A percentile compares a stretch with the other conserved stretches of the same genome.
Evolutionary conservation across 768 basidiomycete genomes (phyloP).

Genomic region (Melanogaster broomeanus): DNA sequence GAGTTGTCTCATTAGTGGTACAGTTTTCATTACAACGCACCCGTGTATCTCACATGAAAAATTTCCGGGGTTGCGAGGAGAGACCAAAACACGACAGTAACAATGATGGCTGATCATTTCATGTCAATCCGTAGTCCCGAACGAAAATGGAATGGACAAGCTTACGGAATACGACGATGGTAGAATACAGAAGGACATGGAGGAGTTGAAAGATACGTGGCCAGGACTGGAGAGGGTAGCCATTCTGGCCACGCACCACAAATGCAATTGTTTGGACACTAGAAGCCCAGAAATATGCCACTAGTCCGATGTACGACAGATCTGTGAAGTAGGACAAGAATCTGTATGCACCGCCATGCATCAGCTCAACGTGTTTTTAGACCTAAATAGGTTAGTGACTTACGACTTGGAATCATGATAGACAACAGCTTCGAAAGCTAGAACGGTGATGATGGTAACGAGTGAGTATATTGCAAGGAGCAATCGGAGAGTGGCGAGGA

Average conservation of each 20-base stretch:
- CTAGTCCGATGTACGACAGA: conserved; percentile 61
- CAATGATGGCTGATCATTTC: conserved; percentile 52
- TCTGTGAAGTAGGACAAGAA: conserved; percentile 68
- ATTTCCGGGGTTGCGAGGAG: conserved; percentile 46
- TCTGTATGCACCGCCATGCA: conserved; percentile 31
- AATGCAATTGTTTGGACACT: conserved; percentile 53
- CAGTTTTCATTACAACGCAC: conserved; percentile 34
- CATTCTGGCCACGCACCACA: conserved; percentile 31
- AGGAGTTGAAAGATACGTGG: conserved; percentile 52
- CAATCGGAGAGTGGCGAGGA: conserved; percentile 48
- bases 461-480: conserved; percentile 54
- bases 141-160: conserved; percentile 8
- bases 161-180: conserved; percentile 60
- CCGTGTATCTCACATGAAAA: conserved; percentile 38
- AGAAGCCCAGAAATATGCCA: conserved; percentile 63
- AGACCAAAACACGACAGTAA: conserved; percentile 65
- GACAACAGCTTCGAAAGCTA: conserved; percentile 29
- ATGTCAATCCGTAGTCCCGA: not conserved
- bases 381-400: conserved; percentile 27
- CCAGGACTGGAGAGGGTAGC: conserved; percentile 65
- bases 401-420: conserved; percentile 29
- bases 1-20: not conserved
- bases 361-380: not conserved
- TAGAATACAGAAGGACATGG: conserved; percentile 54
- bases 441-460: conserved; percentile 38